These are phyloP conservation scores for Stachybotrys chlorohalonatus DNA, from an alignment of 2,329 filamentous ascomycete genomes.

Conservation along the genomic window DNA sequence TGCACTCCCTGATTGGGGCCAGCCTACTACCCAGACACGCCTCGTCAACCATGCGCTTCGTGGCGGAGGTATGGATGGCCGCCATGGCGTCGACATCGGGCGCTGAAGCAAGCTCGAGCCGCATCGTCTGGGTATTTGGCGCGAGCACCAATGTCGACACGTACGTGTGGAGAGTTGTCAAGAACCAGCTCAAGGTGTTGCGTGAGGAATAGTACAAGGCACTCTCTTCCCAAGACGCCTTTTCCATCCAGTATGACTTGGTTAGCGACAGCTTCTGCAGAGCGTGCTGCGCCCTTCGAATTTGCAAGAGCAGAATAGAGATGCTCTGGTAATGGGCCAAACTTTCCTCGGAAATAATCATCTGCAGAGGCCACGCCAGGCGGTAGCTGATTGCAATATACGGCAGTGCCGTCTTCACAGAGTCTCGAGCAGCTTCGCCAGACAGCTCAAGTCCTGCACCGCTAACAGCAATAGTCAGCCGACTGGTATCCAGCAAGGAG, in stretches of 20 bases:
- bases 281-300: slow-evolving; percentile 59
- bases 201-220: slow-evolving; percentile 52
- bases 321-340: slow-evolving; percentile 60
- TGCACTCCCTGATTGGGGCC: slow-evolving; percentile 59
- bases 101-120: slow-evolving; percentile 45
- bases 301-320: slow-evolving; percentile 69
- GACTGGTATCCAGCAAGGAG: slow-evolving; percentile 45
- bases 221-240: slow-evolving; percentile 29
- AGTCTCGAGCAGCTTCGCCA: slow-evolving; percentile 39
- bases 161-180: slow-evolving; percentile 65
- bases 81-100: slow-evolving; percentile 79
- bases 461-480: slow-evolving; percentile 50
- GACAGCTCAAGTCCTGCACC: slow-evolving; percentile 29
- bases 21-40: slow-evolving; percentile 62
- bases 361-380: slow-evolving; percentile 57
- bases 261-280: slow-evolving; percentile 48
- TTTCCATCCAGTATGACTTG: slow-evolving; percentile 27
- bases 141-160: slow-evolving; percentile 64
- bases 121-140: slow-evolving; percentile 49
- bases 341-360: slow-evolving; percentile 61
- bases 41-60: slow-evolving; percentile 54
- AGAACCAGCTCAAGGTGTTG: slow-evolving; percentile 68
- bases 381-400: slow-evolving; percentile 59
- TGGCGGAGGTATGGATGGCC: slow-evolving; percentile 53
- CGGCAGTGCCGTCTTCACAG: slow-evolving; percentile 48